Percentiles rank a stretch among this genome's conserved stretches.
Evolutionary conservation across 2,329 filamentous ascomycete species (phyloP).

Genomic region (Nothomitra cinnamomea): DNA sequence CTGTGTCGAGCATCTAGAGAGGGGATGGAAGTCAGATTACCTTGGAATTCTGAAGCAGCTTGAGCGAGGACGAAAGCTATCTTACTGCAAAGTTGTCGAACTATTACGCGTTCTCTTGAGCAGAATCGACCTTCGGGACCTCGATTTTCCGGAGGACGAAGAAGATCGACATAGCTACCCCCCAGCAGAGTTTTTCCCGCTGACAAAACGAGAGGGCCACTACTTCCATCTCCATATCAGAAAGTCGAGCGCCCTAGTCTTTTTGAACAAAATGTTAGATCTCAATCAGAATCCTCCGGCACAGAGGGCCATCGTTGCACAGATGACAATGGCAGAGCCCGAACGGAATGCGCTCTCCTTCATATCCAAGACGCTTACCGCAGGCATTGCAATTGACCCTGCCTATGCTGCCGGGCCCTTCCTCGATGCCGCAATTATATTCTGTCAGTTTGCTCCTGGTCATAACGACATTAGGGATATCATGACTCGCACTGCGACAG

Average conservation of each 20-base stretch:
- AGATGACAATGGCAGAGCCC: slow-evolving; percentile 36
- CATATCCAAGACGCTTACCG: slow-evolving; percentile 29
- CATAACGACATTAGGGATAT: slow-evolving; percentile 15
- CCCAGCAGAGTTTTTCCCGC: slow-evolving; percentile 15
- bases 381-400: slow-evolving; percentile 34
- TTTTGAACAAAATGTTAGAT: slow-evolving; percentile 47
- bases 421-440: slow-evolving; percentile 38
- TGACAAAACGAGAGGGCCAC: slow-evolving; percentile 19
- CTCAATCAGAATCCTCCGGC: slow-evolving; percentile 38
- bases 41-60: slow-evolving; percentile 23
- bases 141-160: slow-evolving; percentile 5
- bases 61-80: slow-evolving; percentile 30
- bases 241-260: slow-evolving; percentile 22
- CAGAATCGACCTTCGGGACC: slow-evolving; percentile 20
- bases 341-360: slow-evolving; percentile 29
- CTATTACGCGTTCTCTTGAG: slow-evolving; percentile 24
- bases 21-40: slow-evolving; percentile 38
- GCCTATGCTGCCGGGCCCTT: slow-evolving; percentile 34
- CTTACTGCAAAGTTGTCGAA: slow-evolving; percentile 24
- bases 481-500: slow-evolving; percentile 21
- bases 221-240: slow-evolving; percentile 15
- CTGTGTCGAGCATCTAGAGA: slow-evolving; percentile 36
- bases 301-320: slow-evolving; percentile 38
- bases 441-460: slow-evolving; percentile 27
- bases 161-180: slow-evolving; percentile 11